phyloP scores from a whole-genome alignment of 2,329 filamentous ascomycete genomes.

The Chrysosporium queenslandicum region DNA sequence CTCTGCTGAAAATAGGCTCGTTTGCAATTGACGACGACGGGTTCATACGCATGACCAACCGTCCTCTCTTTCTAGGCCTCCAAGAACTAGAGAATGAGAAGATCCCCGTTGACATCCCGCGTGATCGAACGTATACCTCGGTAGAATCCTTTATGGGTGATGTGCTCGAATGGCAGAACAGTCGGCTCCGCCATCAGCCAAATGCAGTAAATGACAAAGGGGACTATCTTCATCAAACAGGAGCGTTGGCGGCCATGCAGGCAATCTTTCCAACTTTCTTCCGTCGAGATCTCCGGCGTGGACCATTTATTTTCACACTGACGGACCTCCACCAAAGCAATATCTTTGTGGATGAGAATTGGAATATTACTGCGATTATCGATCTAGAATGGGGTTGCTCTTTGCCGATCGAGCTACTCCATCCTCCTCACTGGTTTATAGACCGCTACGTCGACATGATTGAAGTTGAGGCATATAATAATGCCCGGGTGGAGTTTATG shows the following conservation, averaged over 20 bases:
- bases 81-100: constrained; percentile 23
- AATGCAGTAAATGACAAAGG: constrained; percentile 17
- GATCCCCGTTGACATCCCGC: constrained; percentile 23
- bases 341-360: constrained; percentile 30
- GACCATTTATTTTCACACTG: constrained; percentile 27
- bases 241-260: constrained; percentile 21
- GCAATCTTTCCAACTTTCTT: constrained; percentile 1
- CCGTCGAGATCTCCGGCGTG: constrained; percentile 12
- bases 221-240: constrained; percentile 11
- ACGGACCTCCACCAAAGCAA: constrained; percentile 24
- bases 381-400: constrained; percentile 29
- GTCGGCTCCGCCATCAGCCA: constrained; percentile 23
- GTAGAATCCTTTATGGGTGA: constrained; percentile 23
- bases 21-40: constrained; percentile 24
- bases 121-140: constrained; percentile 21
- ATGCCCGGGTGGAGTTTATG: constrained; percentile 18
- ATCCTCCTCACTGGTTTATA: constrained; percentile 27
- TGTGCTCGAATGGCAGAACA: constrained; percentile 23
- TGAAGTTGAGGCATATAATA: constrained; percentile 16
- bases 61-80: constrained; percentile 23
- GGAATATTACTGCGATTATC: constrained; percentile 27
- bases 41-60: constrained; percentile 20
- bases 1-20: constrained; percentile 29
- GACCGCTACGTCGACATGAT: constrained; percentile 14
- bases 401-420: constrained; percentile 22